phyloP scores from a whole-genome alignment of 768 basidiomycete genomes.

The Rubroboletus satanas region DNA sequence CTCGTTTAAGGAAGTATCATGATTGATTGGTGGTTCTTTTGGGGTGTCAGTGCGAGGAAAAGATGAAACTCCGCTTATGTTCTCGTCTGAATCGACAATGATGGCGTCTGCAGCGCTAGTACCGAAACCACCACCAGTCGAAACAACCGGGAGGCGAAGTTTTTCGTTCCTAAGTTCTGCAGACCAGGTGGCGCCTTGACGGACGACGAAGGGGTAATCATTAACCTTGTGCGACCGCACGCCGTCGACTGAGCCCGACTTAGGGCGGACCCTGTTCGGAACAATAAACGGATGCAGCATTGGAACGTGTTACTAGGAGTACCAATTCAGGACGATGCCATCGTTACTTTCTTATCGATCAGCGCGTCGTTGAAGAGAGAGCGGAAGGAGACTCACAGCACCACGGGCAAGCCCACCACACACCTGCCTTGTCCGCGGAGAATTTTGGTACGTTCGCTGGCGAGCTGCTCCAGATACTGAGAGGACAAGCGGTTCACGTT shows the following conservation, averaged over 20 bases:
- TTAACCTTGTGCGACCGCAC: neutral
- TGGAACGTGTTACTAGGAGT: neutral
- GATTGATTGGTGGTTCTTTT: neutral
- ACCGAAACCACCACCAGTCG: constrained; percentile 6
- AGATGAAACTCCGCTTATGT: neutral
- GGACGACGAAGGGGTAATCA: neutral
- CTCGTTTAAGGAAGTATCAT: neutral
- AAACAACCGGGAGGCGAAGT: neutral
- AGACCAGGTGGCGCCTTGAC: neutral
- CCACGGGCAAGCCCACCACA: constrained; percentile 23
- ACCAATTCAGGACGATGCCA: constrained; percentile 31
- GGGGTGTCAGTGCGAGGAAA: neutral
- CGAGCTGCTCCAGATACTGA: constrained; percentile 12
- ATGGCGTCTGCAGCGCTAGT: constrained; percentile 19
- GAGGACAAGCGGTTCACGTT: constrained; percentile 10
- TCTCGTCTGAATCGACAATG: constrained; percentile 21
- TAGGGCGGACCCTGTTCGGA: constrained; percentile 15
- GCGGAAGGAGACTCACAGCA: constrained; percentile 20
- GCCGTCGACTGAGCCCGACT: neutral
- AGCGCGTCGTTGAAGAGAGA: neutral
- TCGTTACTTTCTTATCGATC: constrained; percentile 22
- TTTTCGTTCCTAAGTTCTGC: neutral
- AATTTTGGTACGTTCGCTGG: constrained; percentile 13
- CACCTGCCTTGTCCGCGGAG: constrained; percentile 22
- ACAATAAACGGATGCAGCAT: constrained; percentile 6